Base-by-base conservation (phyloP, 257 asterid genomes). In the Nicotiana attenuata region DNA sequence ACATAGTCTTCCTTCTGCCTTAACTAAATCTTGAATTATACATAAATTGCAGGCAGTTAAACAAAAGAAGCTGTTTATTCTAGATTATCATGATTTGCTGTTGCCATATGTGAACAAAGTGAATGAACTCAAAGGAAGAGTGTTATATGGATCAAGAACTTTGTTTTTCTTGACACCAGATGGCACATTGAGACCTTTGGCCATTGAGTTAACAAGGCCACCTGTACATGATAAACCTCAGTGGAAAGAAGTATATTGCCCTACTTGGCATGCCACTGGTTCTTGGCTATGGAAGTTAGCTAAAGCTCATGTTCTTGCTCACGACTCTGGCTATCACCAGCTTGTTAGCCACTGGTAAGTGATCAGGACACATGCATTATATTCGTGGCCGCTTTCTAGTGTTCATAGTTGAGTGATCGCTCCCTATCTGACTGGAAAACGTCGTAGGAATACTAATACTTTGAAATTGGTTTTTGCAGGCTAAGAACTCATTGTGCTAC, bases 221-320 rank as follows among this genome's bases (percentile, higher is more conserved):
- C 92, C 91, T 1, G 35, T 81, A 1, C 85, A 82, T 5, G 97
- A 84, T 10, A 91, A 91, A 84, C 95, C 94, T 4, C 91, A 88
- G n/a, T 93, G 97, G 97, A 91, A 82, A 80, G 50, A 87, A 38
- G 94, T 90, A 13, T 93, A 50, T 78, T 10, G 7, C 26, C 91
- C 87, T 5, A 16, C 78, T 55, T 87, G 93, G 91, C 84, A 87
- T 13, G 85, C 98, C 66, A 92, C 97, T 16, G 86, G 89, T 60
- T 22, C 84, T 33, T 95, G 99, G 97, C 78, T 95, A 4, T 95
- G 98, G 98, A 88, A 89, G 83, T 55, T 93, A 15, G 99, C 99
- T 29, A 92, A 90, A 83, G 77, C 90, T 78, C 98, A 93, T 65
- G 91, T 88, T 10, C 90, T 90, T 20, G 91, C 98, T 53, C 97